These are phyloP conservation scores for Knoxia roxburghii DNA, from an alignment of 257 asterid genomes.

Conservation along the genomic window DNA sequence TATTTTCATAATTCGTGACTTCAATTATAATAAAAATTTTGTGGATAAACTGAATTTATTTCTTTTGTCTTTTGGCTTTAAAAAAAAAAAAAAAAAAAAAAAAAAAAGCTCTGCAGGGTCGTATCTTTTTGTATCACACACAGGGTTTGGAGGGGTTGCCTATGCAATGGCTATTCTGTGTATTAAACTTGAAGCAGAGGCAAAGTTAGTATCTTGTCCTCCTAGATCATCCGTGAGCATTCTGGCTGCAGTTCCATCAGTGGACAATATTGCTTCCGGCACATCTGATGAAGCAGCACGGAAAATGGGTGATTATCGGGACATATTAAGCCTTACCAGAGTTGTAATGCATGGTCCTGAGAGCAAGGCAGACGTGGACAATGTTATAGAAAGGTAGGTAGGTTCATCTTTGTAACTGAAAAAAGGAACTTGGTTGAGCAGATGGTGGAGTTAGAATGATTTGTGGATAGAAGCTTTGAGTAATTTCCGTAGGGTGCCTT, in stretches of 20 bases:
- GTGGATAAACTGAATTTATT: constrained; percentile 24
- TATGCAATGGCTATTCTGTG: constrained; percentile 96
- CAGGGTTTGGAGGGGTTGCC: constrained; percentile 97
- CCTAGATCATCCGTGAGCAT: constrained; percentile 29
- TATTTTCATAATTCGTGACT: not conserved
- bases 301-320: constrained; percentile 81
- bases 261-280: constrained; percentile 22
- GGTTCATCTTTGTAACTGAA: not conserved
- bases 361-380: constrained; percentile 87
- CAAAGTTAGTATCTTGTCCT: constrained; percentile 31
- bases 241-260: constrained; percentile 28
- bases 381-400: constrained; percentile 63
- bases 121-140: constrained; percentile 95
- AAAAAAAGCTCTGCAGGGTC: constrained; percentile 76
- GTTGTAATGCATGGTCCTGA: constrained; percentile 95
- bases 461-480: too few relatives aligned
- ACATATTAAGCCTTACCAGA: constrained; percentile 86
- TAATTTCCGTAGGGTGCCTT: too few relatives aligned
- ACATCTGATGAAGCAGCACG: constrained; percentile 62
- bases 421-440: not conserved
- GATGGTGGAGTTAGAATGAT: too few relatives aligned
- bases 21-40: not conserved
- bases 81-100: not conserved
- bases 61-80: constrained; percentile 15
- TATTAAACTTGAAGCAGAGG: constrained; percentile 71